These are phyloP conservation scores for Aspergillus pseudoglaucus DNA, from an alignment of 2,329 filamentous ascomycete genomes.

Conservation along the genomic window DNA sequence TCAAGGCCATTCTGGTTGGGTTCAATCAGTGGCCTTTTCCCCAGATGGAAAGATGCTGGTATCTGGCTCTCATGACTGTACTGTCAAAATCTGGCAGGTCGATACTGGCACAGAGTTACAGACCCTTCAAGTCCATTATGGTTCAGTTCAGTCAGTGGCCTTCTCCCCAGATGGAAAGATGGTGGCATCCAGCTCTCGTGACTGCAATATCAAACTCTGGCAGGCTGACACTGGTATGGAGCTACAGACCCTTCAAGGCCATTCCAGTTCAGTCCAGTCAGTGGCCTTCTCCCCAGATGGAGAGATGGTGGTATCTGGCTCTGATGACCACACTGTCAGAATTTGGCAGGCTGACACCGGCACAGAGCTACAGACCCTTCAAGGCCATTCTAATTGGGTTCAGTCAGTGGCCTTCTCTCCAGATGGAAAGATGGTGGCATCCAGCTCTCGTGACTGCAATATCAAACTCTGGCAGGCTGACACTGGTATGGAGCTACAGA, in stretches of 20 bases:
- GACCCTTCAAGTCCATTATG: too few species aligned
- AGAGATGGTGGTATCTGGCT: conserved; percentile 13
- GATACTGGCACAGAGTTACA: too few species aligned
- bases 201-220: conserved; percentile 8
- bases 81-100: too few species aligned
- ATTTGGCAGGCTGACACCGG: conserved; percentile 2
- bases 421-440: too few species aligned
- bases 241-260: conserved; percentile 8
- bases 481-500: too few species aligned
- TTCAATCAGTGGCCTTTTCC: too few species aligned
- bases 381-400: conserved; percentile 2
- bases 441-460: conserved; percentile 9
- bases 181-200: conserved; percentile 4
- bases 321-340: conserved; percentile 9
- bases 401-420: too few species aligned
- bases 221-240: conserved; percentile 5
- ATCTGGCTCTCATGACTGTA: too few species aligned
- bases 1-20: too few species aligned
- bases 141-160: conserved; percentile 11
- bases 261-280: conserved; percentile 4
- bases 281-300: conserved; percentile 18
- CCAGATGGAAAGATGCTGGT: too few species aligned
- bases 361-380: background rate
- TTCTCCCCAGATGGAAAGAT: too few species aligned
- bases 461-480: too few species aligned